phyloP scores from a whole-genome alignment of 352 stramenopile species.

The Globisporangium echinulatum region DNA sequence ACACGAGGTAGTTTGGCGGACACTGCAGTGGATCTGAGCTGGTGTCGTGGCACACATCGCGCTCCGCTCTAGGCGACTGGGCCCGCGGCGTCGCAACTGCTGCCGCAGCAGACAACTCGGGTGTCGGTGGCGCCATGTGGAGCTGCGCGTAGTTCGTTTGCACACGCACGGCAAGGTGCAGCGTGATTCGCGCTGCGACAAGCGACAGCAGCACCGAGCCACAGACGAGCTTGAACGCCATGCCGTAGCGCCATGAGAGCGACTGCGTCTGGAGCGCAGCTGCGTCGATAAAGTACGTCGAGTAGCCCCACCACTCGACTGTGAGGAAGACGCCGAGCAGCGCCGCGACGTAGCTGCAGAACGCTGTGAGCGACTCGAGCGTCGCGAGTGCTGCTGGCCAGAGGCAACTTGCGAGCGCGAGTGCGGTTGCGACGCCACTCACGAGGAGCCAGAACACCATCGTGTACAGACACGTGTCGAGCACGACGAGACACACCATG shows the following conservation, averaged over 20 bases:
- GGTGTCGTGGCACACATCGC: not conserved
- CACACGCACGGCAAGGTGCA: slow-evolving; percentile 10
- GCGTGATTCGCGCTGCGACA: slow-evolving; percentile 21
- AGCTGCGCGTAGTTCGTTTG: slow-evolving; percentile 17
- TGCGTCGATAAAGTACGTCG: slow-evolving; percentile 37
- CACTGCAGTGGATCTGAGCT: not conserved
- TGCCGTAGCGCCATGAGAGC: slow-evolving; percentile 31
- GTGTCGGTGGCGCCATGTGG: not conserved
- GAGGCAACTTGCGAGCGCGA: slow-evolving; percentile 13
- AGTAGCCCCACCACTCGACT: slow-evolving; percentile 52
- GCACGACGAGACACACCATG: slow-evolving; percentile 47
- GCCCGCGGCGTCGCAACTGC: not conserved
- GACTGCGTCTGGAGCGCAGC: slow-evolving; percentile 26
- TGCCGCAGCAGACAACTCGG: not conserved
- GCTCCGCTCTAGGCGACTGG: not conserved
- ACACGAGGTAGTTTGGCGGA: not conserved
- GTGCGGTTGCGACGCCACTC: slow-evolving; percentile 13
- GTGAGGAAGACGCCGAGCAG: slow-evolving; percentile 29
- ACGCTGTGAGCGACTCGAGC: slow-evolving; percentile 11
- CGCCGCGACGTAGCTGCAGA: slow-evolving; percentile 30
- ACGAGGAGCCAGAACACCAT: slow-evolving; percentile 36
- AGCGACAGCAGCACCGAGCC: slow-evolving; percentile 21
- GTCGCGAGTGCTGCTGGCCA: not conserved
- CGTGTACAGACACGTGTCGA: slow-evolving; percentile 50
- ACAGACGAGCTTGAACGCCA: slow-evolving; percentile 31